Percentiles rank a stretch among this genome's conserved stretches.
Evolutionary conservation across 2,329 filamentous ascomycete genomes (phyloP).

Genomic region (Thielaviopsis musarum): DNA sequence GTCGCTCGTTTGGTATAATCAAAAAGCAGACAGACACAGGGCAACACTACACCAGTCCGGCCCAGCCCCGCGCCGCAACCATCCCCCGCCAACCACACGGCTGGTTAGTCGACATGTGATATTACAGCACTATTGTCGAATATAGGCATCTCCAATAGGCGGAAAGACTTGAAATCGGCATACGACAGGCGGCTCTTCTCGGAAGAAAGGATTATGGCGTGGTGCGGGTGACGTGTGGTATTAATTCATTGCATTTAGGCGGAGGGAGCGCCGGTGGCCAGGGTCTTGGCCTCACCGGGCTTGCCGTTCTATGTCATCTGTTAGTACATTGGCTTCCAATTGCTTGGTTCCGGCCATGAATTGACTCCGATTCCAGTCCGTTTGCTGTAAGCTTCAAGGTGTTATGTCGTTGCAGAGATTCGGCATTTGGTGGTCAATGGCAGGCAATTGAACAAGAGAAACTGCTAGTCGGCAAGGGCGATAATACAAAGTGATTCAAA

Average conservation of each 20-base stretch:
- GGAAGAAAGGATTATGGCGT: background rate
- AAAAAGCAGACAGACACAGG: background rate
- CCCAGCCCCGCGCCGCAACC: background rate
- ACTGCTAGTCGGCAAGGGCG: background rate
- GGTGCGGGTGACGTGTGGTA: background rate
- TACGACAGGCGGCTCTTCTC: background rate
- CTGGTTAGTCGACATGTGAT: background rate
- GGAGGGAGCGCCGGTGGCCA: slow-evolving; percentile 33
- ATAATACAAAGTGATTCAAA: too few relatives aligned
- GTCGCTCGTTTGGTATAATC: background rate
- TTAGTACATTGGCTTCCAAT: slow-evolving; percentile 8
- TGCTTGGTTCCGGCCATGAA: background rate
- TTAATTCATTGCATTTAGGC: slow-evolving; percentile 5
- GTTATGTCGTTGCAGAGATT: background rate
- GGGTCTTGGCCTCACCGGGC: slow-evolving; percentile 61
- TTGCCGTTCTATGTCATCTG: slow-evolving; percentile 56
- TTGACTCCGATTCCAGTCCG: background rate
- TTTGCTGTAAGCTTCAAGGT: background rate
- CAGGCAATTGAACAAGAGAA: background rate
- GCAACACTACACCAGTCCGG: background rate
- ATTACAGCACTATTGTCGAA: background rate
- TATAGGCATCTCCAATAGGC: background rate
- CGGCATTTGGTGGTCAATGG: background rate
- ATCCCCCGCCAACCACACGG: background rate
- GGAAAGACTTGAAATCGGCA: background rate